Base-by-base conservation (phyloP, 2,329 filamentous ascomycete genomes). In the Blastomyces gilchristii region DNA sequence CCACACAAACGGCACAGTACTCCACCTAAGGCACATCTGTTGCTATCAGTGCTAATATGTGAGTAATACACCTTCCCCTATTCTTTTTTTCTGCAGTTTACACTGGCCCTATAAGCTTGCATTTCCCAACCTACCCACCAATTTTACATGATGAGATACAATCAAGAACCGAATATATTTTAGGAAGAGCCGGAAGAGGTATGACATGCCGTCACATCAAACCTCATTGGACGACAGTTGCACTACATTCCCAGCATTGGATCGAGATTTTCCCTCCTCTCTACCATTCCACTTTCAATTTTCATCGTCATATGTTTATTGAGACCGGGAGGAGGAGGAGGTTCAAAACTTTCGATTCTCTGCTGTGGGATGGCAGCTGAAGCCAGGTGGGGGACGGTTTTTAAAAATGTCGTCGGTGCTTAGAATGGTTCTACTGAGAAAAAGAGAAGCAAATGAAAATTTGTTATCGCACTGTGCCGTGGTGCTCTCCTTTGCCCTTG, bases 131-230 rank as follows among this genome's bases (percentile, higher is more conserved):
- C 31, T 5, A 50, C 61, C 31, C 16, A 50, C 61, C 28, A 47
- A 43, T 41, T 69, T 67, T 61, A 70, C 60, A 78, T 78, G 76
- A 78, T 78, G 76, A 78, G 72, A 75, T 69, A 69, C 69, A 69
- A 70, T 49, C 57, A 59, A 68, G 74, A 77, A 77, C 75, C 76
- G 70, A 61, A 70, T 71, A 73, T 67, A 58, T 71, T 65, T 74
- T 78, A 78, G 76, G 76, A 78, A 78, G 76, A 78, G 76, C 76
- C 76, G 76, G 75, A 78, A 78, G 69, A 78, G 76, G 76, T 74
- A 78, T 78, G 76, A 62, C 76, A 72, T 63, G 61, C 63, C 53
- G 60, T 52, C 56, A 61, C 37, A 61, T 49, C 34, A 61, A 53
- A 45, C 63, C 37, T 34, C 54, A 45, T 59, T 18, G 59, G 34